Percentiles rank a stretch among this genome's conserved stretches.
Conservation (phyloP, 768 basidiomycete species). For the Boletellus emodensis region DNA sequence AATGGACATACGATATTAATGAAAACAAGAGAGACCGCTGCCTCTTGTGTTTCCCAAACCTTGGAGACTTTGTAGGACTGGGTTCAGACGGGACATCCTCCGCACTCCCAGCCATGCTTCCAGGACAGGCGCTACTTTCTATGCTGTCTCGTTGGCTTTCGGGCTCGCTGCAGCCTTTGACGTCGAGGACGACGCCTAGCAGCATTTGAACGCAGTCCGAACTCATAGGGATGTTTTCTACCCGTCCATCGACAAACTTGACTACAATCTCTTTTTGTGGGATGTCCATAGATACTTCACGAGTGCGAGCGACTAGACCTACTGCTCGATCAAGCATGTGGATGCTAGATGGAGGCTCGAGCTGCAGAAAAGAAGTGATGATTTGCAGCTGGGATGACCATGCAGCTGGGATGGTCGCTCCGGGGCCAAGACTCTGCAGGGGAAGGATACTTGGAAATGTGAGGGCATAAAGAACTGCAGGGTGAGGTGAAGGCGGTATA, state of each 20-base stretch:
- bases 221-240: conserved; percentile 47
- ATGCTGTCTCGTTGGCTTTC: conserved; percentile 29
- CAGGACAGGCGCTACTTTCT: conserved; percentile 26
- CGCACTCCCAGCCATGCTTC: conserved; percentile 13
- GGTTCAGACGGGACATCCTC: conserved; percentile 14
- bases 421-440: conserved; percentile 30
- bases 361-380: conserved; percentile 45
- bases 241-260: conserved; percentile 53
- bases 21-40: conserved; percentile 69
- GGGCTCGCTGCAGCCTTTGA: conserved; percentile 44
- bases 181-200: conserved; percentile 48
- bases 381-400: conserved; percentile 56
- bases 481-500: conserved; percentile 38
- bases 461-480: conserved; percentile 58
- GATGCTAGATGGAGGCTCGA: conserved; percentile 48
- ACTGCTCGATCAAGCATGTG: conserved; percentile 61
- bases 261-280: conserved; percentile 43
- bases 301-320: conserved; percentile 50
- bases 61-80: conserved; percentile 28
- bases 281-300: conserved; percentile 63
- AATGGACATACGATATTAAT: conserved; percentile 48
- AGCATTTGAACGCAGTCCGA: conserved; percentile 43
- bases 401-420: conserved; percentile 38
- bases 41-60: conserved; percentile 55
- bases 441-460: conserved; percentile 44